phyloP scores from a whole-genome alignment of 768 basidiomycete species.

The Auricularia cornea region DNA sequence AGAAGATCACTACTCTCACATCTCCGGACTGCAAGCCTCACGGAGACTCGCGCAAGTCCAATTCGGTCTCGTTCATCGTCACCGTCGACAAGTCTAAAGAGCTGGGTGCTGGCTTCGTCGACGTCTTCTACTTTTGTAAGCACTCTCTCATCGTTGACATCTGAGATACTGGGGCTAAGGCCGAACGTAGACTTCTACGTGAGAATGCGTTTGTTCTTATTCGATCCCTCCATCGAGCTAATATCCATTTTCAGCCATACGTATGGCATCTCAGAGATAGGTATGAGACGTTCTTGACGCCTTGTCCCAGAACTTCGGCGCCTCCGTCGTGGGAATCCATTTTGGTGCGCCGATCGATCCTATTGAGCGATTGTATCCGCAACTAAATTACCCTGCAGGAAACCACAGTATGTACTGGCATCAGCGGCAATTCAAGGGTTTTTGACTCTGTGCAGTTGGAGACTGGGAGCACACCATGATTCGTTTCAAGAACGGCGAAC shows the following conservation, averaged over 20 bases:
- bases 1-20: neutral
- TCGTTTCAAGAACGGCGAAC: constrained; percentile 23
- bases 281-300: neutral
- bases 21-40: constrained; percentile 2
- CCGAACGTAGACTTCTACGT: neutral
- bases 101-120: neutral
- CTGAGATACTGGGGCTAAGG: neutral
- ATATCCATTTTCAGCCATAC: neutral
- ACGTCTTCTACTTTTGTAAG: neutral
- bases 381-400: neutral
- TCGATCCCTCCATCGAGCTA: no score
- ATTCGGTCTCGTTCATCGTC: neutral
- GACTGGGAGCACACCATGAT: constrained; percentile 30
- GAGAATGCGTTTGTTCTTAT: neutral
- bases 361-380: neutral
- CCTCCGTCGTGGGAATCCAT: neutral
- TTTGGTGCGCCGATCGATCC: neutral
- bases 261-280: neutral
- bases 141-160: neutral
- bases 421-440: neutral
- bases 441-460: constrained; percentile 12
- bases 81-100: neutral
- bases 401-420: neutral
- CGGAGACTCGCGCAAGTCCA: neutral
- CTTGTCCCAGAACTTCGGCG: neutral